These are phyloP conservation scores for Penicillium atrosanguineum DNA, from an alignment of 495 filamentous ascomycete genomes.

Conservation along the genomic window DNA sequence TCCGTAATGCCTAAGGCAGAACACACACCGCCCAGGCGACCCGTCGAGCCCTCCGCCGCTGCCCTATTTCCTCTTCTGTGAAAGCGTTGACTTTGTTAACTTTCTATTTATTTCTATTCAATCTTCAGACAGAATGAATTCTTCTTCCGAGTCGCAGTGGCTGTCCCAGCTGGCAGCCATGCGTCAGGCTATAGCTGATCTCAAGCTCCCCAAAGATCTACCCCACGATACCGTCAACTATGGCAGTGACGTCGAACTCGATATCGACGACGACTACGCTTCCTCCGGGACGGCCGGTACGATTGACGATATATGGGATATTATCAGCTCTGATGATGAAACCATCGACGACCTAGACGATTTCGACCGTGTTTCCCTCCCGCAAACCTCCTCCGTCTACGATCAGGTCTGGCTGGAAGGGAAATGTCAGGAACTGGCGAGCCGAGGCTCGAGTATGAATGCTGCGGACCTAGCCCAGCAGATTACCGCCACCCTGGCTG, in stretches of 20 bases:
- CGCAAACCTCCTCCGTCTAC: slow-evolving; percentile 26
- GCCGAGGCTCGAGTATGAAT: slow-evolving; percentile 60
- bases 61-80: slow-evolving; percentile 10
- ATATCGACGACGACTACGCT: slow-evolving; percentile 61
- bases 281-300: slow-evolving; percentile 59
- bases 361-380: slow-evolving; percentile 21
- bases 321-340: slow-evolving; percentile 71
- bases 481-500: slow-evolving; percentile 63
- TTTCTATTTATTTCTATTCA: background rate
- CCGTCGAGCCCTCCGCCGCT: slow-evolving; percentile 9
- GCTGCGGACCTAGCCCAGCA: slow-evolving; percentile 64
- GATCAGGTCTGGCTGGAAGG: slow-evolving; percentile 59
- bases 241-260: slow-evolving; percentile 57
- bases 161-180: slow-evolving; percentile 67
- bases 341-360: slow-evolving; percentile 49
- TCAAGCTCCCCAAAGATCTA: slow-evolving; percentile 55
- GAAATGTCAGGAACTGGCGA: slow-evolving; percentile 60
- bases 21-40: slow-evolving; percentile 13
- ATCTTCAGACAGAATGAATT: slow-evolving; percentile 21
- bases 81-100: background rate
- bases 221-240: slow-evolving; percentile 41
- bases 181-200: slow-evolving; percentile 67
- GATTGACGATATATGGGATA: slow-evolving; percentile 85
- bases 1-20: slow-evolving; percentile 17
- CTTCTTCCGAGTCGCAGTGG: slow-evolving; percentile 61